Evolutionary conservation across 2,329 filamentous ascomycete genomes (phyloP).

Genomic region (Colletotrichum lentis): DNA sequence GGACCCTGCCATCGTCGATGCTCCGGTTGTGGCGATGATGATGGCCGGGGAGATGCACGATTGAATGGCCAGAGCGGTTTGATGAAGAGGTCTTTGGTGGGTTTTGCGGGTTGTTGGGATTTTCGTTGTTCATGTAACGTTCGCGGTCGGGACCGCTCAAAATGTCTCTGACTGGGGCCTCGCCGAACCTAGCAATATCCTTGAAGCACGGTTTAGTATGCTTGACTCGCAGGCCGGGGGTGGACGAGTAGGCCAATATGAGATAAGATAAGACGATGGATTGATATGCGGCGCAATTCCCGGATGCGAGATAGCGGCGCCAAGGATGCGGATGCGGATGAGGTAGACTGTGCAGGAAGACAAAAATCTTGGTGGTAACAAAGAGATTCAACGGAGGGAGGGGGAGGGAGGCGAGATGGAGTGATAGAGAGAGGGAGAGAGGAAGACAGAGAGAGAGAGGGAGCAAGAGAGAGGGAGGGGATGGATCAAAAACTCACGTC

Average conservation of each 20-base stretch:
- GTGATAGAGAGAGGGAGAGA: conserved; percentile 38
- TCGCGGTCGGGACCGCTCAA: conserved; percentile 75
- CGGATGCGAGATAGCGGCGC: conserved; percentile 36
- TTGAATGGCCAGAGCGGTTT: conserved; percentile 65
- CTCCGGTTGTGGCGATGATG: conserved; percentile 74
- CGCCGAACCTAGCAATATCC: conserved; percentile 80
- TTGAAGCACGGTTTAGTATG: conserved; percentile 45
- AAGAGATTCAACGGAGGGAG: neutral
- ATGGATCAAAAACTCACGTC: conserved; percentile 65
- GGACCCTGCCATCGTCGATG: conserved; percentile 69
- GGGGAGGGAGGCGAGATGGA: conserved; percentile 40
- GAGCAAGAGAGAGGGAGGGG: conserved; percentile 35
- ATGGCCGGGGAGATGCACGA: conserved; percentile 72
- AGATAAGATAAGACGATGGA: conserved; percentile 36
- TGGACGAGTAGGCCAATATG: conserved; percentile 24
- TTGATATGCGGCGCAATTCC: conserved; percentile 33
- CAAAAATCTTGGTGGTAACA: conserved; percentile 11
- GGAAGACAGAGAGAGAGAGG: conserved; percentile 36
- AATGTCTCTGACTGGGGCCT: conserved; percentile 77
- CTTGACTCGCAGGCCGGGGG: conserved; percentile 34
- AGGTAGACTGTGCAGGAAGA: conserved; percentile 10
- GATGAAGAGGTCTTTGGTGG: conserved; percentile 71
- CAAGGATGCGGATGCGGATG: conserved; percentile 28
- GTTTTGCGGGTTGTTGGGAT: conserved; percentile 52
- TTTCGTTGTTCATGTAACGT: conserved; percentile 65